Evolutionary conservation across 139 green algal genomes (phyloP).

Genomic region (Closterium sp.): DNA sequence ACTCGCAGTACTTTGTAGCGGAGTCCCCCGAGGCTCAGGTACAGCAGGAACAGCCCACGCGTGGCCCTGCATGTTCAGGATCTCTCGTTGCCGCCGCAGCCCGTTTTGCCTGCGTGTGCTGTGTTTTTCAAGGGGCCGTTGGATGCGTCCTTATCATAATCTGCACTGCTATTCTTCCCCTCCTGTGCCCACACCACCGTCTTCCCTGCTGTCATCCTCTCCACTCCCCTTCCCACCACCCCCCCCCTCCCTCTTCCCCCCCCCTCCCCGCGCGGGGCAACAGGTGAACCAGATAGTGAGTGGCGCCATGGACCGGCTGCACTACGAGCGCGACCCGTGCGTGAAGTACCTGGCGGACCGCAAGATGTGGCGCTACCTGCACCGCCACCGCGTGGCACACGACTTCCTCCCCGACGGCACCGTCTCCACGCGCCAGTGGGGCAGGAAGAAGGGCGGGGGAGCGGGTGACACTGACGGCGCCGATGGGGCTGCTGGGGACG

Average conservation of each 20-base stretch:
- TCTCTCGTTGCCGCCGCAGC: no score
- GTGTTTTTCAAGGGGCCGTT: background rate
- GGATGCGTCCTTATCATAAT: background rate
- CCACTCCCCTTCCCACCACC: background rate
- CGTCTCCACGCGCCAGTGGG: slow-evolving; percentile 7
- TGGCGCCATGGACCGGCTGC: slow-evolving; percentile 46
- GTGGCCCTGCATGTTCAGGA: no score
- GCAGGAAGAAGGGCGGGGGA: background rate
- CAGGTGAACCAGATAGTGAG: slow-evolving; percentile 41
- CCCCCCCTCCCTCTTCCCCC: background rate
- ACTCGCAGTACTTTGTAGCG: slow-evolving; percentile 34
- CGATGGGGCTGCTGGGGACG: background rate
- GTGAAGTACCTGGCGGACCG: slow-evolving; percentile 17
- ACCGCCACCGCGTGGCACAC: background rate
- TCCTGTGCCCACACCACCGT: no score
- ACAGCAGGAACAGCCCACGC: no score
- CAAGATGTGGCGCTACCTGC: slow-evolving; percentile 51
- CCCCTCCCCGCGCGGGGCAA: background rate
- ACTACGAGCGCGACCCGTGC: slow-evolving; percentile 52
- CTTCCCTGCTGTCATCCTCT: background rate
- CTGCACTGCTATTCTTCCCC: no score
- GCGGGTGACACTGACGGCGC: background rate
- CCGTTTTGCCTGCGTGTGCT: no score
- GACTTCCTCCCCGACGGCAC: slow-evolving; percentile 35
- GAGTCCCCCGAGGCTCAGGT: slow-evolving; percentile 18